Evolutionary conservation across 75 land plant genomes (phyloP), one percentile per base, ranked within the genome.

Genomic region (Cryptomeria japonica): DNA sequence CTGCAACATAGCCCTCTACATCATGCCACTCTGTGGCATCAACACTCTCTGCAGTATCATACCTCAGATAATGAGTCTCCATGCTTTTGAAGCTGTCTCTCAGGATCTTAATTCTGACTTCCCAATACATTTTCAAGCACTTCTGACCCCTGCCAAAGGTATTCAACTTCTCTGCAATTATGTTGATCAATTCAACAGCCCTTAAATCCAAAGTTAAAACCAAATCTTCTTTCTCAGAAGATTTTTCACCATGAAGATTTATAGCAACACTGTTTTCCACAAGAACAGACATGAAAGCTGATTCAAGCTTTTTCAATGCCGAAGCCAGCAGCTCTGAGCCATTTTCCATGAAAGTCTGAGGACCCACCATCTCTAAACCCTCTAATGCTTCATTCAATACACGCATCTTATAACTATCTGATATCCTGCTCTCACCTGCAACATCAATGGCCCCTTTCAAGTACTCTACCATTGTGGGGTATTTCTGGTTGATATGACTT

Each of bases 301-400:
- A 51, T 85, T 88, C 90, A 58, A 92, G 90, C 88, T 85, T 89
- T 37, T 85, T 86, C 7, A 87, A 44, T 11, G 93, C 93, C 8
- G 42, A 56, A 38, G 22, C 80, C 42, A 92, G 22, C n/a, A 91
- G 46, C 5, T 88, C 86, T 73, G 87, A n/a, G 25, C 46, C 87
- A 39, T 36, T 31, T 28, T 42, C 77, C 41, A 86, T 41, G 49
- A 86, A 76, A 46, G 51, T 42, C 47, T 15, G 3, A 41, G 51
- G 19, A 28, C 77, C 49, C 56, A 36, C 16, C 19, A 19, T 51
- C 68, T 85, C 86, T 34, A 85, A 38, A 37, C 3, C 41, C 56
- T 85, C 53, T 16, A 85, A 5, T 34, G 41, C 22, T 37, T 32
- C 64, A 12, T 85, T 51, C 11, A 85, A 47, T 5, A 34, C 2